Evolutionary conservation across 495 filamentous ascomycete species (phyloP).

Genomic region (Umbilicaria muhlenbergii): DNA sequence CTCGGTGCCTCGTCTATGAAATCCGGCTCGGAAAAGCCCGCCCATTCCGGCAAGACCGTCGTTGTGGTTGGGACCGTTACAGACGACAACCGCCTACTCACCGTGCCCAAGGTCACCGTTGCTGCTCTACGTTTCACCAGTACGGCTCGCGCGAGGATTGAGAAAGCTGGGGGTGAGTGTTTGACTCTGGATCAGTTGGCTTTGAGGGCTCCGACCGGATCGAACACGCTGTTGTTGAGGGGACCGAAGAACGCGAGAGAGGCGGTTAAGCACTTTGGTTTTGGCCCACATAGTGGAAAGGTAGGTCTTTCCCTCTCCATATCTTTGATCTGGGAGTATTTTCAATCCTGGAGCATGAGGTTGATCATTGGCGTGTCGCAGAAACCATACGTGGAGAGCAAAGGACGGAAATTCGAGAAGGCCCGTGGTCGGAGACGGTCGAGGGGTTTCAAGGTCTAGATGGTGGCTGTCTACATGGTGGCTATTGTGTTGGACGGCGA

Average conservation of each 20-base stretch:
- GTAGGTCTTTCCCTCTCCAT: constrained; percentile 29
- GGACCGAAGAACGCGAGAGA: constrained; percentile 95
- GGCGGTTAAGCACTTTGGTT: constrained; percentile 97
- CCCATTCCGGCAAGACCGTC: constrained; percentile 71
- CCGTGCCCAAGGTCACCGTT: constrained; percentile 76
- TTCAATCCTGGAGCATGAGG: background rate
- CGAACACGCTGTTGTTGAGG: constrained; percentile 86
- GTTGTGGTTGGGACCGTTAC: constrained; percentile 89
- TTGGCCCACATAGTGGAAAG: constrained; percentile 95
- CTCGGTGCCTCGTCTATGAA: constrained; percentile 44
- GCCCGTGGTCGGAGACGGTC: constrained; percentile 96
- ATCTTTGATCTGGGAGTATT: background rate
- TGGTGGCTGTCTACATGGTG: background rate
- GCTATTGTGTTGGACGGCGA: too few relatives aligned
- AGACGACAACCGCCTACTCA: constrained; percentile 85
- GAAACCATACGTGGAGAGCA: constrained; percentile 94
- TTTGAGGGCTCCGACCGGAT: constrained; percentile 78
- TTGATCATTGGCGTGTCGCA: constrained; percentile 18
- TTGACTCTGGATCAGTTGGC: constrained; percentile 94
- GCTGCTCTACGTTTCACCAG: constrained; percentile 93
- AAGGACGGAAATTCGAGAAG: constrained; percentile 97
- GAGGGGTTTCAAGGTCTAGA: constrained; percentile 95
- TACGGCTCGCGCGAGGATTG: constrained; percentile 82
- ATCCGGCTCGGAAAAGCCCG: constrained; percentile 39
- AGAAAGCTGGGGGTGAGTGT: constrained; percentile 83